Base-by-base conservation (phyloP, 2,329 filamentous ascomycete genomes). In the Biscogniauxia marginata region DNA sequence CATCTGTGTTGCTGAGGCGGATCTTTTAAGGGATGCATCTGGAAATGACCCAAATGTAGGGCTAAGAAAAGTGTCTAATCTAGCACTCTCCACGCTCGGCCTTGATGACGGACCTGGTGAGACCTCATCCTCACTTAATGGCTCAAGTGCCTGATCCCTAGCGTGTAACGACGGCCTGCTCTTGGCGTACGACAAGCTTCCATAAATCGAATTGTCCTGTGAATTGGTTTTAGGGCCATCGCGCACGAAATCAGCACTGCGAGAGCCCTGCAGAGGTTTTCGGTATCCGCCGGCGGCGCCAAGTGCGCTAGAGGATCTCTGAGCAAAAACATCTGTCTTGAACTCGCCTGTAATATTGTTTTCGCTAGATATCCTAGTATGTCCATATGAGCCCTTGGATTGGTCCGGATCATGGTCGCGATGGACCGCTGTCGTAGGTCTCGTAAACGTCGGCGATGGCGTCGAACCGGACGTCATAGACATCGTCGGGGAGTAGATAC, bases 1-100 rank as follows among this genome's bases (percentile, higher is more conserved):
- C 67, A 90, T 85, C 67, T 90, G 87, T 13, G 87, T 81, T n/a
- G 85, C 85, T 0, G 91, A 93, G 13, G 85, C 80, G 2, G 89
- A 87, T 18, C 90, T 82, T 22, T 82, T 82, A 7, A 88, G 73
- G 1, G 78, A 79, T 46, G 77, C 75, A 8, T 79, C 77, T n/a
- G 68, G 66, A 34, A 67, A 75, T 1, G 71, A 65, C 50, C 79
- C 74, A 49, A 75, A 76, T 0, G 74, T 76, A 1, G 81, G 80
- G 57, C 76, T 83, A 4, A 78, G 71, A 47, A 78, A 73, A 16
- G 65, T 67, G 19, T 75, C 72, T 7, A 73, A 62, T 46, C 70
- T 72, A 0, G 69, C 65, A 51, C 70, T 68, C 22, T 73, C 68
- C 7, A 65, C 67, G 22, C 59, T 65, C 16, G 56, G 52, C 21